Conservation (phyloP, 2,329 filamentous ascomycete genomes). For the Keithomyces neogunnii region DNA sequence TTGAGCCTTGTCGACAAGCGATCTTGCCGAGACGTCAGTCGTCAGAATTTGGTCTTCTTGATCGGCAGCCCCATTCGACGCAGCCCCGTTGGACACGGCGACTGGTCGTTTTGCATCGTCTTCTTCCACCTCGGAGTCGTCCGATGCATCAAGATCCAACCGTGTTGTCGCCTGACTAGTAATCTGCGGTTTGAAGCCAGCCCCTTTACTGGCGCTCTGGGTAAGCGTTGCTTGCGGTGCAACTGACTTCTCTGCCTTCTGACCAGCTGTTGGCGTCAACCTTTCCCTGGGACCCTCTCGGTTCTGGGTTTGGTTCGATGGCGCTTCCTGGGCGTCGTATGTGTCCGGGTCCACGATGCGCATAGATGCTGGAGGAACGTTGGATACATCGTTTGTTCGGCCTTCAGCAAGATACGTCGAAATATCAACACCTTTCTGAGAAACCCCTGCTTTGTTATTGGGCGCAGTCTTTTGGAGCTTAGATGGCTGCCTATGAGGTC, state of each 20-base stretch:
- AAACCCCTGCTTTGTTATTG: slow-evolving; percentile 26
- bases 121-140: slow-evolving; percentile 45
- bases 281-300: slow-evolving; percentile 21
- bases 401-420: slow-evolving; percentile 34
- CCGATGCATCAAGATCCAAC: slow-evolving; percentile 63
- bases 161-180: slow-evolving; percentile 43
- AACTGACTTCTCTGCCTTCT: slow-evolving; percentile 28
- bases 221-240: slow-evolving; percentile 12
- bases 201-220: slow-evolving; percentile 24
- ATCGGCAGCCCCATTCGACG: background rate
- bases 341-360: slow-evolving; percentile 49
- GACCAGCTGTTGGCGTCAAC: slow-evolving; percentile 24
- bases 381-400: slow-evolving; percentile 43
- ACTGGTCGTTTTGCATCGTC: slow-evolving; percentile 20
- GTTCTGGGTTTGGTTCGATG: slow-evolving; percentile 18
- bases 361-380: slow-evolving; percentile 48
- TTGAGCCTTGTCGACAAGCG: slow-evolving; percentile 7
- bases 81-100: background rate
- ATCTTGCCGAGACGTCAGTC: background rate
- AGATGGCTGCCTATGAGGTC: slow-evolving; percentile 48
- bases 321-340: slow-evolving; percentile 30
- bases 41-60: slow-evolving; percentile 3
- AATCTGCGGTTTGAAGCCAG: slow-evolving; percentile 46
- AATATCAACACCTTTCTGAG: slow-evolving; percentile 29
- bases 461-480: slow-evolving; percentile 63